phyloP scores from a whole-genome alignment of 257 asterid genomes.

The Solanum bukasovii region DNA sequence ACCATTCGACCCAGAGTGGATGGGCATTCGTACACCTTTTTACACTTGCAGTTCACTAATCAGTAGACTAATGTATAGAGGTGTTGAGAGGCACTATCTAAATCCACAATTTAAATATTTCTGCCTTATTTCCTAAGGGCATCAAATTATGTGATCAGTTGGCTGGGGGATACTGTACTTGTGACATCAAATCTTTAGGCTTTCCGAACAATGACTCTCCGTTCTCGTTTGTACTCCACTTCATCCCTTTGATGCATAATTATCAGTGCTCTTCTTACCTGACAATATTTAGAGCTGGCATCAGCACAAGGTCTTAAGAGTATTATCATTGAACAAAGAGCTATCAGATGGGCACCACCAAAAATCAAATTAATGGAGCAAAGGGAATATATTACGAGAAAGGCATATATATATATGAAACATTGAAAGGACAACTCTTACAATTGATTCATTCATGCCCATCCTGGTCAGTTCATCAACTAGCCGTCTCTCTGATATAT shows the following conservation, averaged over 20 bases:
- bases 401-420: neutral
- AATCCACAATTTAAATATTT: neutral
- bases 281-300: constrained; percentile 13
- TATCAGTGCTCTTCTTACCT: constrained; percentile 88
- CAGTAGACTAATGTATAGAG: neutral
- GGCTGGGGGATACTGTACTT: neutral
- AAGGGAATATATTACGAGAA: neutral
- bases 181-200: constrained; percentile 18
- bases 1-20: neutral
- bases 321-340: neutral
- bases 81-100: neutral
- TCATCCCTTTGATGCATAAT: constrained; percentile 96
- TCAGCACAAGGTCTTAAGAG: neutral
- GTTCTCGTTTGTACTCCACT: constrained; percentile 83
- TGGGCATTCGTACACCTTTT: neutral
- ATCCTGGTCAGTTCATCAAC: constrained; percentile 82
- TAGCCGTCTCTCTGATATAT: constrained; percentile 79
- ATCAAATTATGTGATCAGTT: neutral
- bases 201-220: constrained; percentile 72
- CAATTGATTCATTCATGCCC: constrained; percentile 90
- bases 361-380: neutral
- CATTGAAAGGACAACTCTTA: constrained; percentile 18
- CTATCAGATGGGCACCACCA: neutral
- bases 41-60: neutral
- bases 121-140: neutral